Evolutionary conservation across 148 eudicot genomes (phyloP), one percentile per base, ranked within the genome.

Genomic region (Chenopodium berlandieri): DNA sequence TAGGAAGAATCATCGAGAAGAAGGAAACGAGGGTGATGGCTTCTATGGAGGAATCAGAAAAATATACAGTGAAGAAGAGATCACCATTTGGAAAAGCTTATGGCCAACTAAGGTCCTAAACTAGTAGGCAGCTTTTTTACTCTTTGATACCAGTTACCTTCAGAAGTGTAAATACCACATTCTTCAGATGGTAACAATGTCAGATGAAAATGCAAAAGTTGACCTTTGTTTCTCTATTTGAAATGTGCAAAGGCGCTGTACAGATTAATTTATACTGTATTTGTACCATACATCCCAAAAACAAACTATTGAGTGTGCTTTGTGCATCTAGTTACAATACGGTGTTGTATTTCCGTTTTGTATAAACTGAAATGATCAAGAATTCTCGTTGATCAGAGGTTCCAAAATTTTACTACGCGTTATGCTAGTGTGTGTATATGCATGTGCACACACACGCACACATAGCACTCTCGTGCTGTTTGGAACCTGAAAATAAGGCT

Each of bases 1-100:
- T 77, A 83, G 97, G 79, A 90, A 86, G 82, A 85, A 74, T 73
- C 97, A 95, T 71, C 88, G 86, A 50, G 97, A 95, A 91, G 88
- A 91, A 60, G 98, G 97, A 73, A 91, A 91, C 20, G 92, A 86
- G 81, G 89, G 83, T 7, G 89, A 88, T 78, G 97, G 97, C 2
- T 95, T 92, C 82, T 95, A 93, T 75, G 99, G 95, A 75, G 99
- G 99, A 73, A 93, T 93, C 85, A 88, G 94, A 82, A 95, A 92
- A 85, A 70, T 95, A 60, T 80, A 83, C 84, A 25, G 82, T 14
- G 80, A 89, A 34, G 80, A 91, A 4, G 97, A 93, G 84, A 92
- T 95, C 62, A 86, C 88, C 16, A 83, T 74, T 48, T 95, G 99
- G 99, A 86, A 86, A 85, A 79, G 90, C 77, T 78, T 95, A 34